Evolutionary conservation across 176 grass and related monocot species (phyloP).

Genomic region (Oropetium thomaeum): DNA sequence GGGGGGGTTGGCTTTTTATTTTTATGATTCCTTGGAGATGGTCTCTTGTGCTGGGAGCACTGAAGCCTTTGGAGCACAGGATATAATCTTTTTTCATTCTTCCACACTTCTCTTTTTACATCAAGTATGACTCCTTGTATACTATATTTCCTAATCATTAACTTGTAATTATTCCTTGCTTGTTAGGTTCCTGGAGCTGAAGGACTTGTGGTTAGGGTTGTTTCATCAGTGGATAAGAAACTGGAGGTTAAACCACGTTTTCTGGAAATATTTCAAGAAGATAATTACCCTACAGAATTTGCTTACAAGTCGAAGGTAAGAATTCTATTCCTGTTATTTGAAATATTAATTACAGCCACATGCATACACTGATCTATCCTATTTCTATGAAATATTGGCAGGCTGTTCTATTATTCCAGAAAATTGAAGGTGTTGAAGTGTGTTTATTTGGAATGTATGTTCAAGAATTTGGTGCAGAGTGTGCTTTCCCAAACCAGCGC

Average conservation of each 20-base stretch:
- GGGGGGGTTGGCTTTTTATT: too few species aligned
- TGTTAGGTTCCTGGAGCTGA: slow-evolving; percentile 88
- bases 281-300: slow-evolving; percentile 96
- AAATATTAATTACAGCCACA: slow-evolving; percentile 18
- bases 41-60: not conserved
- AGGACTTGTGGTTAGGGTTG: slow-evolving; percentile 97
- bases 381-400: slow-evolving; percentile 44
- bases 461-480: slow-evolving; percentile 98
- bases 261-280: slow-evolving; percentile 96
- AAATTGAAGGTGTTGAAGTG: slow-evolving; percentile 99
- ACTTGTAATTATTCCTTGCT: slow-evolving; percentile 18
- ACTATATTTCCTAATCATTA: not conserved
- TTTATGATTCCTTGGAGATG: not conserved
- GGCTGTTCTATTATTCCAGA: slow-evolving; percentile 98
- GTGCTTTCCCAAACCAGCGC: slow-evolving; percentile 73
- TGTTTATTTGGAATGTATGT: slow-evolving; percentile 99
- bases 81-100: not conserved
- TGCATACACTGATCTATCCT: slow-evolving; percentile 6
- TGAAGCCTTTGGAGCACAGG: not conserved
- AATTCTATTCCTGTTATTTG: slow-evolving; percentile 21
- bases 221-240: slow-evolving; percentile 99
- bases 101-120: not conserved
- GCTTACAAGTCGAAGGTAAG: slow-evolving; percentile 97
- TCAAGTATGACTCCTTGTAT: slow-evolving; percentile 11
- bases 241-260: slow-evolving; percentile 98